Evolutionary conservation across 2,329 filamentous ascomycete species (phyloP).

Genomic region (Diaporthe capsici): DNA sequence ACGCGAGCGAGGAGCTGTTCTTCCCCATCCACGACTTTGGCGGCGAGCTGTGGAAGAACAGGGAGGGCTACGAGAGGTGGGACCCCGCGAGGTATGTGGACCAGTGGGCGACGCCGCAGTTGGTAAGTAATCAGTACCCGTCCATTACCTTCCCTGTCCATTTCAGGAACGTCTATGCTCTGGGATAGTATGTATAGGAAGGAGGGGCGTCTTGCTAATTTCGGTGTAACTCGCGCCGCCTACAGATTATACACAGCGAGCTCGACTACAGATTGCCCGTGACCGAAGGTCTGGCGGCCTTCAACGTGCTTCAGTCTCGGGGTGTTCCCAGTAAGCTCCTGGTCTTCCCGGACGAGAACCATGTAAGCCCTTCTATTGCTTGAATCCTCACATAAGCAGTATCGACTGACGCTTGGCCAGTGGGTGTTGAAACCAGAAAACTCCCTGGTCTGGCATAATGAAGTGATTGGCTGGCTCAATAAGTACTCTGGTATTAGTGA

Average conservation of each 20-base stretch:
- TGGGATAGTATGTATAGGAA: not conserved
- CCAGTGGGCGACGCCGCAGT: slow-evolving; percentile 88
- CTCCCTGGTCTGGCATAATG: slow-evolving; percentile 76
- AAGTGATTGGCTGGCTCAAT: slow-evolving; percentile 78
- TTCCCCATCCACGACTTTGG: slow-evolving; percentile 79
- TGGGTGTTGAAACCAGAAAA: slow-evolving; percentile 80
- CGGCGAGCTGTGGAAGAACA: slow-evolving; percentile 72
- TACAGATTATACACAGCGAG: slow-evolving; percentile 75
- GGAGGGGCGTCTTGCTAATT: slow-evolving; percentile 2
- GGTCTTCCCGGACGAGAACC: slow-evolving; percentile 81
- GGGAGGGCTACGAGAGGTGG: slow-evolving; percentile 76
- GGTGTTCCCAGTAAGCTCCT: slow-evolving; percentile 79
- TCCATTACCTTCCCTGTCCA: too few relatives aligned
- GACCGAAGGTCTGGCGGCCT: slow-evolving; percentile 73
- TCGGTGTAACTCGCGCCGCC: not conserved
- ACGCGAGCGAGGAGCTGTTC: slow-evolving; percentile 77
- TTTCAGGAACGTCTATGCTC: too few relatives aligned
- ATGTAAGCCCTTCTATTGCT: slow-evolving; percentile 50
- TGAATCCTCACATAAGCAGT: too few relatives aligned
- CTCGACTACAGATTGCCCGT: slow-evolving; percentile 72
- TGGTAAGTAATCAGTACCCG: slow-evolving; percentile 65
- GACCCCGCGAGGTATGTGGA: slow-evolving; percentile 74
- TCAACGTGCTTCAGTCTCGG: slow-evolving; percentile 78
- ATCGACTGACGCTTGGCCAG: slow-evolving; percentile 14
- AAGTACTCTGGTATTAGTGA: slow-evolving; percentile 55